Evolutionary conservation across 768 basidiomycete genomes (phyloP).

Genomic region (Auricularia sp.): DNA sequence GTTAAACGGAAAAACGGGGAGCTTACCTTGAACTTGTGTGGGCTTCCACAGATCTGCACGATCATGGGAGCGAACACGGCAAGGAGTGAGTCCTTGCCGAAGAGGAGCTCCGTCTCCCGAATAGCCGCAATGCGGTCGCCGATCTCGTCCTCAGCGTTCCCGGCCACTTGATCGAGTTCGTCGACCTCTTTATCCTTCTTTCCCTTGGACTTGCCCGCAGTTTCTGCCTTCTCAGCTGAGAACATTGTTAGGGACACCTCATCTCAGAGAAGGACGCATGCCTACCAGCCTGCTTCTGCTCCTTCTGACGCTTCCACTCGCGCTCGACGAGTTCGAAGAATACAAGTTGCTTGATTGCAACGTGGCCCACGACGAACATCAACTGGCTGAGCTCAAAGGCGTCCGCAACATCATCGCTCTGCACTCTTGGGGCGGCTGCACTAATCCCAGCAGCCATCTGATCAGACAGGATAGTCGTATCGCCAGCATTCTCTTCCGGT

Average conservation of each 20-base stretch:
- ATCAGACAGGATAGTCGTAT: conserved; percentile 25
- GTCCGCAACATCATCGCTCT: too few species aligned
- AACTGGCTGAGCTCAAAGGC: conserved; percentile 86
- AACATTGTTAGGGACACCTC: too few species aligned
- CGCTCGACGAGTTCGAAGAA: conserved; percentile 91
- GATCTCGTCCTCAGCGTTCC: conserved; percentile 96
- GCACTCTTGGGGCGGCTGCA: too few species aligned
- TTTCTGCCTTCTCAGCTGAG: too few species aligned
- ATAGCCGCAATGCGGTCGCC: conserved; percentile 81
- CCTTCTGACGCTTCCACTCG: conserved; percentile 94
- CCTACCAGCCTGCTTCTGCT: conserved; percentile 27
- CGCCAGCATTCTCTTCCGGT: conserved; percentile 44
- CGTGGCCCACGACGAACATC: conserved; percentile 92
- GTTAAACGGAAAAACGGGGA: too few species aligned
- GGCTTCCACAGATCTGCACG: conserved; percentile 81
- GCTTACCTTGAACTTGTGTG: conserved; percentile 79
- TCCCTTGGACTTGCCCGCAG: too few species aligned
- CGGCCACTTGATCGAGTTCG: conserved; percentile 94
- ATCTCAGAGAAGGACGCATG: too few species aligned
- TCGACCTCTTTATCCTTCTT: conserved; percentile 70
- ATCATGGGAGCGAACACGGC: conserved; percentile 84
- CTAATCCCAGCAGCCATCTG: too few species aligned
- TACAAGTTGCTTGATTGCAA: conserved; percentile 95
- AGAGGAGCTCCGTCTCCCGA: conserved; percentile 79
- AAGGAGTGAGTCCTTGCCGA: conserved; percentile 70